Evolutionary conservation across 495 filamentous ascomycete genomes (phyloP).

Genomic region (Lasiosphaeris hirsuta): DNA sequence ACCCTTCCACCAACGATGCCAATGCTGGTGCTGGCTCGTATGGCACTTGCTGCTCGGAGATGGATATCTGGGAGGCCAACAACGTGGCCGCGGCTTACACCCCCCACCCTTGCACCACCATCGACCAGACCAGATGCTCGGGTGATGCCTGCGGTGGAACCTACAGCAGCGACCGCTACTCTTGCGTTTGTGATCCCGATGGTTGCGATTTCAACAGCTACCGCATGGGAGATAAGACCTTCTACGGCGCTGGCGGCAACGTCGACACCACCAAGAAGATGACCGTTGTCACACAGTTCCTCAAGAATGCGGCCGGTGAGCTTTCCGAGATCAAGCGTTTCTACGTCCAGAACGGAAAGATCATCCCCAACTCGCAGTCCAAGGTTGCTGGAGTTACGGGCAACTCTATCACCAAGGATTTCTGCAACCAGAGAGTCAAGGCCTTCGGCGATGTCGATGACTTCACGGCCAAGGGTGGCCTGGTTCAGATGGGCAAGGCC

Average conservation of each 20-base stretch:
- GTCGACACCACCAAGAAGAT: constrained; percentile 64
- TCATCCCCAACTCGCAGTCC: constrained; percentile 58
- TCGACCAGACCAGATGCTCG: constrained; percentile 55
- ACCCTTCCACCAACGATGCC: constrained; percentile 52
- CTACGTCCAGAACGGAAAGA: constrained; percentile 66
- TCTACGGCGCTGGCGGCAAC: constrained; percentile 59
- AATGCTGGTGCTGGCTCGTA: constrained; percentile 59
- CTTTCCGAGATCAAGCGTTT: constrained; percentile 65
- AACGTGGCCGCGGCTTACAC: constrained; percentile 59
- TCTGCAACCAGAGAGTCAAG: constrained; percentile 58
- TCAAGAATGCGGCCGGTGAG: constrained; percentile 43
- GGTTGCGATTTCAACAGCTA: constrained; percentile 77
- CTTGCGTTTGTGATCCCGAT: constrained; percentile 66
- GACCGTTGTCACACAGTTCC: constrained; percentile 75
- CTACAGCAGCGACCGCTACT: constrained; percentile 47
- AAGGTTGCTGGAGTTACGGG: constrained; percentile 46
- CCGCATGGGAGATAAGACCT: constrained; percentile 58
- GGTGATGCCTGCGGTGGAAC: constrained; percentile 49
- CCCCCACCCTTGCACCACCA: constrained; percentile 63
- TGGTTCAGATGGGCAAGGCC: constrained; percentile 54
- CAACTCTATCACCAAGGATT: constrained; percentile 58
- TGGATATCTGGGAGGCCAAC: constrained; percentile 77
- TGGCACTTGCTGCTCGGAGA: constrained; percentile 70
- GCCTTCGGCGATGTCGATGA: constrained; percentile 59
- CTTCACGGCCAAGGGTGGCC: constrained; percentile 60